phyloP scores from a whole-genome alignment of 1,139 yeast species.

The Candida sanyaensis region DNA sequence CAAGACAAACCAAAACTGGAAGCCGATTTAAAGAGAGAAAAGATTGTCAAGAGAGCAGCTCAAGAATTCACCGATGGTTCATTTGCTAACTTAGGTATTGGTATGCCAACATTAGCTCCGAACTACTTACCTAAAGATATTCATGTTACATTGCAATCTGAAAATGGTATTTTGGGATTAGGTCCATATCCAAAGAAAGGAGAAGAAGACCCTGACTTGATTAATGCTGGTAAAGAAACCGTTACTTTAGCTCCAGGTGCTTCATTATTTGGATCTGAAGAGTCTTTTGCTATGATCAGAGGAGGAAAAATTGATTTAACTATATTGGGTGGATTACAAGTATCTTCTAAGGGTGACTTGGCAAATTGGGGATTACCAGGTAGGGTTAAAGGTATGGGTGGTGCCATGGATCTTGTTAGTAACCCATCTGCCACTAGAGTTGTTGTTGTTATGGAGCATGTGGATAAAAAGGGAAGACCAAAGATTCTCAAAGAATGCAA shows the following conservation, averaged over 20 bases:
- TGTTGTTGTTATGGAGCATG: constrained; percentile 52
- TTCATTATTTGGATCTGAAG: constrained; percentile 51
- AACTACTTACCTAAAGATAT: constrained; percentile 38
- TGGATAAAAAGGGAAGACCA: constrained; percentile 47
- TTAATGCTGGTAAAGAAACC: constrained; percentile 56
- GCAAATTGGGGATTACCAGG: constrained; percentile 59
- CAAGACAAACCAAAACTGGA: constrained; percentile 16
- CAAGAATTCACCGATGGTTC: constrained; percentile 44
- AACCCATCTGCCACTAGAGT: constrained; percentile 48
- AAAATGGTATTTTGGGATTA: constrained; percentile 51
- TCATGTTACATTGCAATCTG: constrained; percentile 46
- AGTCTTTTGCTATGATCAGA: constrained; percentile 52
- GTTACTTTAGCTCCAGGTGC: constrained; percentile 50
- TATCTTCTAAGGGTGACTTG: constrained; percentile 47
- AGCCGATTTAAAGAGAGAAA: constrained; percentile 27
- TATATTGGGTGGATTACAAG: constrained; percentile 52
- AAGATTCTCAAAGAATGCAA: constrained; percentile 45
- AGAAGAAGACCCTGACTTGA: constrained; percentile 47
- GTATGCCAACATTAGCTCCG: constrained; percentile 53
- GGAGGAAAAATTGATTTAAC: constrained; percentile 48
- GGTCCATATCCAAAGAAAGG: constrained; percentile 49
- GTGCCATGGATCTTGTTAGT: constrained; percentile 57
- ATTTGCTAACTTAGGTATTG: constrained; percentile 50
- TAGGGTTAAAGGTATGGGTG: constrained; percentile 55
- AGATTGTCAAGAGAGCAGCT: constrained; percentile 47